These are phyloP conservation scores for Eutrema salsugineum DNA, from an alignment of 441 rosid genomes.

Conservation along the genomic window DNA sequence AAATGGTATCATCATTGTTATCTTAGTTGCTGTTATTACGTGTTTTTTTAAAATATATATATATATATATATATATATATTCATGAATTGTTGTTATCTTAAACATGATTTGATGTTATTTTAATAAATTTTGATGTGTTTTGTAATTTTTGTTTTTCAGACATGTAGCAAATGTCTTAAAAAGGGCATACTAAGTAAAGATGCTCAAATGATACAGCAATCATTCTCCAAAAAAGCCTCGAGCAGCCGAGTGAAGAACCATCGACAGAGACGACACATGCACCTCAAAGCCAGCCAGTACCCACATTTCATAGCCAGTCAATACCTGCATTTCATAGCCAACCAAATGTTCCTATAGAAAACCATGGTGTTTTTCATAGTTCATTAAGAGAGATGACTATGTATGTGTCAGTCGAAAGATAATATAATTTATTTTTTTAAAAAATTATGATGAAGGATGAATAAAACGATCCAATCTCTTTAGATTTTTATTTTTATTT, in stretches of 20 bases:
- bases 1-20: background rate
- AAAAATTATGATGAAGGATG: too few relatives aligned
- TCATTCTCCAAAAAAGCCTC: background rate
- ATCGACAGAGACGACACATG: background rate
- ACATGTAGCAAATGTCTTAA: background rate
- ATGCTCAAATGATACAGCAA: background rate
- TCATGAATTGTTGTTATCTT: too few relatives aligned
- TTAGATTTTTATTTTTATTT: too few relatives aligned
- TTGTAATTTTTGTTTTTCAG: background rate
- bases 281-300: too few relatives aligned
- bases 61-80: too few relatives aligned
- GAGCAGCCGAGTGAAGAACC: background rate
- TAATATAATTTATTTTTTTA: too few relatives aligned
- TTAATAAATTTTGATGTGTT: background rate
- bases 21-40: background rate
- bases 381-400: slow-evolving; percentile 6
- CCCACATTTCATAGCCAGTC: too few relatives aligned
- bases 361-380: background rate
- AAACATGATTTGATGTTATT: too few relatives aligned
- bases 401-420: background rate
- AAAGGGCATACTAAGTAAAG: background rate
- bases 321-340: background rate
- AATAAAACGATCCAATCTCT: too few relatives aligned
- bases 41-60: background rate
- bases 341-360: background rate